Conservation (phyloP, 2,329 filamentous ascomycete genomes). For the Ophiostoma tasmaniense region DNA sequence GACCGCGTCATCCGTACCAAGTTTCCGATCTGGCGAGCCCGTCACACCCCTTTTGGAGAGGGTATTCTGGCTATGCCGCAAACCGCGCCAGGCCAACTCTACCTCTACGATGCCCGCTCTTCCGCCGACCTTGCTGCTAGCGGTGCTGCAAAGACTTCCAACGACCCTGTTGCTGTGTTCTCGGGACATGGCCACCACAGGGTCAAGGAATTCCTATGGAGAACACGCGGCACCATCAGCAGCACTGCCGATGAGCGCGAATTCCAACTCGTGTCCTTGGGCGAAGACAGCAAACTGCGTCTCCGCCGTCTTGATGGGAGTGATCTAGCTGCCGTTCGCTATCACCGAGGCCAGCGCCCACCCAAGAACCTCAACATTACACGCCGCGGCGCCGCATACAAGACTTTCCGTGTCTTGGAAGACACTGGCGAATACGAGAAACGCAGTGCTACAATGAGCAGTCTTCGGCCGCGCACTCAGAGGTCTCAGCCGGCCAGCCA, state of each 20-base stretch:
- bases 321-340: conserved; percentile 60
- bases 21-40: conserved; percentile 84
- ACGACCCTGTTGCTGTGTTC: conserved; percentile 48
- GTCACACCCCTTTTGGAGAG: conserved; percentile 82
- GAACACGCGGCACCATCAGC: conserved; percentile 60
- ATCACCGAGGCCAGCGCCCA: conserved; percentile 58
- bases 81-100: conserved; percentile 73
- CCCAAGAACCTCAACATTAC: conserved; percentile 62
- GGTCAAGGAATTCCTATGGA: conserved; percentile 89
- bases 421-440: conserved; percentile 49
- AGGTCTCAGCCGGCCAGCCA: conserved; percentile 7
- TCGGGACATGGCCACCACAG: conserved; percentile 55
- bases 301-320: conserved; percentile 64
- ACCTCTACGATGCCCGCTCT: conserved; percentile 64
- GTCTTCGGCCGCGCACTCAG: conserved; percentile 37
- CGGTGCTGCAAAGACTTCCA: conserved; percentile 28
- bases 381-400: conserved; percentile 75
- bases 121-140: conserved; percentile 29
- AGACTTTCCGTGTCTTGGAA: conserved; percentile 70
- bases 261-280: conserved; percentile 91
- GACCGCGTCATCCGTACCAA: conserved; percentile 72
- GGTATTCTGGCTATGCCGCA: conserved; percentile 88
- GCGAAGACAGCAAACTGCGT: conserved; percentile 72
- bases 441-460: conserved; percentile 53
- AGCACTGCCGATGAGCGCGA: conserved; percentile 71